Evolutionary conservation across 1,284 basidiomycete genomes (phyloP), one percentile per base, ranked within the genome.

Genomic region (Ceratobasidium sp.): DNA sequence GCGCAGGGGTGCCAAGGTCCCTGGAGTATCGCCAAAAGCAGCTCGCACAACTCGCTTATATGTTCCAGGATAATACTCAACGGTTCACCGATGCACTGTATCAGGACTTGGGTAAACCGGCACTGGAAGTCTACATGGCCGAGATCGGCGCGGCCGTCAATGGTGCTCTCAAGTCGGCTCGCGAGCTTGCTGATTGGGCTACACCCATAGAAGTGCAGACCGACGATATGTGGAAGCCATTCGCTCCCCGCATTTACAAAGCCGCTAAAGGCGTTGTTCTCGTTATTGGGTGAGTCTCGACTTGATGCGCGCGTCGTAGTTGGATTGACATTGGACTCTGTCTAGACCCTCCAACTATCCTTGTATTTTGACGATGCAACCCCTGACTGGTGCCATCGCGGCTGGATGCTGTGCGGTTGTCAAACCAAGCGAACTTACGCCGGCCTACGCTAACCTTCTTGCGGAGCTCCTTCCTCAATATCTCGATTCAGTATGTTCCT

Each of bases 381-480:
- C 87, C 0, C 78, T 89, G 14, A 80, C 87, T 30, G 87, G 86
- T 21, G 89, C 88, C 41, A 87, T 90, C 57, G 83, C 87, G 1
- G 88, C 89, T 0, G 89, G 89, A 1, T 88, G 87, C 77, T 82
- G 86, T 14, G 83, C 82, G 0, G 81, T 88, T 23, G 65, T 90
- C 76, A 89, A 90, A 81, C 86, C 86, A 0, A 90, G 89, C 8
- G 90, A 92, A 78, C 81, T 86, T 21, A 80, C 84, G 0, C 84
- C 87, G 5, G 80, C 85, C 30, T 80, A 82, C 41, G 83, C 88
- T 1, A 81, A 84, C 45, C 80, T 90, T 39, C 77, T 92, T 12
- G 83, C 85, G 0, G 82, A 85, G 34, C 83, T 92, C 21, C 76
- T 89, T 71, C 86, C 88, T 16, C 84, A 84, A 76, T 92, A 92